Conservation (phyloP, 1,284 basidiomycete genomes). For the Papiliotrema flavescens region DNA sequence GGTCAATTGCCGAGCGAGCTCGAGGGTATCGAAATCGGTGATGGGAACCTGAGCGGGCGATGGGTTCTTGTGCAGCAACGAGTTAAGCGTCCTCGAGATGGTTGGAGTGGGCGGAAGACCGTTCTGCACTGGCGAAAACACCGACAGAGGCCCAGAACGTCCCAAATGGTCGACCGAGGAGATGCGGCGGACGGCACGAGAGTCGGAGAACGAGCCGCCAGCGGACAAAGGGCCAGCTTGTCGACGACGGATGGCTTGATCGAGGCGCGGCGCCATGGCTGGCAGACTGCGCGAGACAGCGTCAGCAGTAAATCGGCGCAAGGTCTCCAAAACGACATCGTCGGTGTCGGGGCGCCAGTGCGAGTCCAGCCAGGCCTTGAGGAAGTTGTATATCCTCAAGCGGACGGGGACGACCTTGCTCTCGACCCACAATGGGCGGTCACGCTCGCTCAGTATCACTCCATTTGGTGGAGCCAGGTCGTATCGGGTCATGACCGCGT, state of each 20-base stretch:
- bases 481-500: slow-evolving; percentile 74
- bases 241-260: slow-evolving; percentile 31
- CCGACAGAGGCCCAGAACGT: not conserved
- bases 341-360: slow-evolving; percentile 78
- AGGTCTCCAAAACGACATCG: slow-evolving; percentile 40
- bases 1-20: slow-evolving; percentile 90
- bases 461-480: slow-evolving; percentile 57
- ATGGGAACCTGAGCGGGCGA: slow-evolving; percentile 59
- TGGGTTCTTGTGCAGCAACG: slow-evolving; percentile 42
- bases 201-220: slow-evolving; percentile 3
- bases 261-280: slow-evolving; percentile 38
- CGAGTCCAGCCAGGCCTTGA: slow-evolving; percentile 88
- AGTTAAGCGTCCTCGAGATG: slow-evolving; percentile 76
- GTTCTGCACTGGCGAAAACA: not conserved
- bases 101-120: slow-evolving; percentile 57
- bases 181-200: slow-evolving; percentile 8
- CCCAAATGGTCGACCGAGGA: slow-evolving; percentile 16
- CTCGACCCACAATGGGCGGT: slow-evolving; percentile 73
- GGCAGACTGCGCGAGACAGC: slow-evolving; percentile 34
- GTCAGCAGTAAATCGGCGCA: slow-evolving; percentile 48
- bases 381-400: slow-evolving; percentile 81
- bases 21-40: slow-evolving; percentile 89
- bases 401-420: slow-evolving; percentile 83
- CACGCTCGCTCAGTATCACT: slow-evolving; percentile 50
- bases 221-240: slow-evolving; percentile 13